phyloP scores from a whole-genome alignment of 1,284 basidiomycete genomes.

The Leccinum subspadiceum region DNA sequence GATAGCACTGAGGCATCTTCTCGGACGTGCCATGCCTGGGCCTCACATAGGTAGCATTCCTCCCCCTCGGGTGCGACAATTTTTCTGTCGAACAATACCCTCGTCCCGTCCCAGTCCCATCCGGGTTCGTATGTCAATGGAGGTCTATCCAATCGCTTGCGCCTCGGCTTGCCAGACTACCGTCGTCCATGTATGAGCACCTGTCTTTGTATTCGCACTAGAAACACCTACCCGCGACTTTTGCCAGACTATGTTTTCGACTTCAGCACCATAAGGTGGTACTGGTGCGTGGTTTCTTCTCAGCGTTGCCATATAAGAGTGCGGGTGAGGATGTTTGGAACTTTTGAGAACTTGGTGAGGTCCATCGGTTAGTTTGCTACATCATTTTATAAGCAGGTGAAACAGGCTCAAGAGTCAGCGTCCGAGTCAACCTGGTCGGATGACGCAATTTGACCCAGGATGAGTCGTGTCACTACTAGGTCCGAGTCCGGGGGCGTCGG shows the following conservation, averaged over 20 bases:
- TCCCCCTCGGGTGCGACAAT: background rate
- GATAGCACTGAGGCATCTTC: slow-evolving; percentile 3
- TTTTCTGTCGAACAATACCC: slow-evolving; percentile 5
- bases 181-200: slow-evolving; percentile 4
- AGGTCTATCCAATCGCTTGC: slow-evolving; percentile 13
- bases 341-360: background rate
- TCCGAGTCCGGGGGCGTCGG: background rate
- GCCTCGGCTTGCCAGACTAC: slow-evolving; percentile 23
- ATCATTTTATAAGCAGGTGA: slow-evolving; percentile 16
- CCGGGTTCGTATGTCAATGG: slow-evolving; percentile 18
- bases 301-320: slow-evolving; percentile 20
- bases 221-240: slow-evolving; percentile 17
- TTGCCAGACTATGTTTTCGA: slow-evolving; percentile 11
- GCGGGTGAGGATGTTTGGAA: slow-evolving; percentile 2
- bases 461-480: slow-evolving; percentile 7
- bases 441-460: slow-evolving; percentile 9
- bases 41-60: background rate
- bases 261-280: slow-evolving; percentile 9
- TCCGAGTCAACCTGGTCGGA: slow-evolving; percentile 11
- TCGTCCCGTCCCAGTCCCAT: slow-evolving; percentile 27
- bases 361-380: background rate
- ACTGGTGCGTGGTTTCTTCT: slow-evolving; percentile 17
- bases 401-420: background rate
- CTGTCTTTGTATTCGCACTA: too few relatives aligned
- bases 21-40: background rate